Base-by-base conservation (phyloP, 306 rosid genomes). In the Luffa acutangula region DNA sequence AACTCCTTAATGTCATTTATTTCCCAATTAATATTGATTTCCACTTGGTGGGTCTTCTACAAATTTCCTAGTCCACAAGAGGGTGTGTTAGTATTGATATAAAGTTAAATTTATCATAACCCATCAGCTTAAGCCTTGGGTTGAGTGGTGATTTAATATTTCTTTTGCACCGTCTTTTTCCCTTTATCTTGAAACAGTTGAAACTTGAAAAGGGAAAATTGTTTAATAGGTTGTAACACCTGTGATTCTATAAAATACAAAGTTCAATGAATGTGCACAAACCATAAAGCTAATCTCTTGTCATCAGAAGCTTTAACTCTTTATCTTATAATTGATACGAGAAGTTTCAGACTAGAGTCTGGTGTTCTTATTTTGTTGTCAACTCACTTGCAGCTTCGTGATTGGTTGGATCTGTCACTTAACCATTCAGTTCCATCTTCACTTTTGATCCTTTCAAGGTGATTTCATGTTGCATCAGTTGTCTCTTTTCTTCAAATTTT, bases 371-470 rank as follows among this genome's bases (percentile, higher is more conserved):
- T 71, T 42, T 45, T 46, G 56, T 71, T 21, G 76, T 13, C 34
- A 71, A 46, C 41, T 71, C 56, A 71, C 8, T 51, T 86, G 82
- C 90, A 95, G 97, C 97, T 95, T 79, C 93, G 89, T 62, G 97
- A 95, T 84, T 95, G 98, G 98, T 81, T 95, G 87, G 98, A 95
- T 85, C 88, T 95, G 84, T 95, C 98, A 80, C 91, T 95, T 65
- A 92, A 95, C 83, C 92, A 91, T 82, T 90, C 98, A 39, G 88
- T 95, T 42, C 97, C 98, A 65, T 95, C 97, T 63, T 95, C 98
- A 7, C 98, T 95, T 87, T 83, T 95, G 89, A 92, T 95, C 82
- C 98, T 95, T 86, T 95, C 97, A 63, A 95, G 98, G 98, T 95
- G 85, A 78, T 65, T 84, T 83, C 17, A 65, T 66, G 76, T 62